These are phyloP conservation scores for Pyrenophora seminiperda DNA, from an alignment of 2,329 filamentous ascomycete genomes.

Conservation along the genomic window DNA sequence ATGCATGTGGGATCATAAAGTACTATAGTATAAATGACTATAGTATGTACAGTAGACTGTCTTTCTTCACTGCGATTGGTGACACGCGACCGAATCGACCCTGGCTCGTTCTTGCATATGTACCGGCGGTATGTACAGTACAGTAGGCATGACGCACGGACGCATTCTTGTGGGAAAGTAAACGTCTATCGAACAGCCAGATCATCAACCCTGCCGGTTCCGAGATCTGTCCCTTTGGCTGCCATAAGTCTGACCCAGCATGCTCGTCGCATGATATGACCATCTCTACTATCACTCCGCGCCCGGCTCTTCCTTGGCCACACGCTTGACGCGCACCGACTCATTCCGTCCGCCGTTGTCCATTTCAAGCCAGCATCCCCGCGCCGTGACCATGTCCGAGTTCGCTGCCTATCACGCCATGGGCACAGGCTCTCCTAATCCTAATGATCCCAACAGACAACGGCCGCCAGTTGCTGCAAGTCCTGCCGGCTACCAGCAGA, in stretches of 20 bases:
- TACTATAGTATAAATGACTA: too few relatives aligned
- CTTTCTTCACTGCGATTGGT: background rate
- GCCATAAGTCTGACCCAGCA: conserved; percentile 14
- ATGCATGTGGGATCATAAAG: too few relatives aligned
- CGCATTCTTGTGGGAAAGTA: conserved; percentile 27
- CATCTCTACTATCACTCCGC: conserved; percentile 16
- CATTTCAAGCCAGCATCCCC: conserved; percentile 25
- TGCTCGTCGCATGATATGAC: conserved; percentile 32
- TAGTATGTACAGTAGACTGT: too few relatives aligned
- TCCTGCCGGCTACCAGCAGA: conserved; percentile 53
- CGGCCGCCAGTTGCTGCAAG: conserved; percentile 52
- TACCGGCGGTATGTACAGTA: too few relatives aligned
- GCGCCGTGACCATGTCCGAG: conserved; percentile 45
- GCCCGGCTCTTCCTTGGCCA: conserved; percentile 15
- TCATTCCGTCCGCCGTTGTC: conserved; percentile 12
- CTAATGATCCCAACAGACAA: conserved; percentile 42
- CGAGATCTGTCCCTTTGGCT: conserved; percentile 13
- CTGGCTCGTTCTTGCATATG: conserved; percentile 26
- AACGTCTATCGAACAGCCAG: conserved; percentile 35
- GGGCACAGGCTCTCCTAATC: conserved; percentile 37
- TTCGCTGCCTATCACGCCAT: conserved; percentile 47
- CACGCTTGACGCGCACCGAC: conserved; percentile 23
- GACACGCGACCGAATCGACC: conserved; percentile 10
- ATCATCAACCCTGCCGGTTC: conserved; percentile 35
- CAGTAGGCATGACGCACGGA: conserved; percentile 25